Conservation (phyloP, 257 asterid genomes). For the Hygrophila difformis region DNA sequence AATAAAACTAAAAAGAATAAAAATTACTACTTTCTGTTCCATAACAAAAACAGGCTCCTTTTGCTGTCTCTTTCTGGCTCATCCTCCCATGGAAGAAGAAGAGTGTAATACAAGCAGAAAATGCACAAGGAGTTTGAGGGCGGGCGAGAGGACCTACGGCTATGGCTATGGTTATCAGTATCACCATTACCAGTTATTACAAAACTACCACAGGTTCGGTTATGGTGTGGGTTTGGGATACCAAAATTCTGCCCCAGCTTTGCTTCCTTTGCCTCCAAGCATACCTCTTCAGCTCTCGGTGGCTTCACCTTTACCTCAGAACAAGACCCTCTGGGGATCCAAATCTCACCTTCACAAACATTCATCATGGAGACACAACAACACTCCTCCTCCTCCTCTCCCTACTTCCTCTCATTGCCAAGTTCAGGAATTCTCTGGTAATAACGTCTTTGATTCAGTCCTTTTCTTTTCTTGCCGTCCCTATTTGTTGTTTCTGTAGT, state of each 20-base stretch:
- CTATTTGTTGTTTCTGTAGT: slow-evolving; percentile 5
- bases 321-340: slow-evolving; percentile 38
- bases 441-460: slow-evolving; percentile 4
- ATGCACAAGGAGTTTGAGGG: slow-evolving; percentile 34
- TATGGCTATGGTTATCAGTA: slow-evolving; percentile 30
- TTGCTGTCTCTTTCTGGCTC: slow-evolving; percentile 26
- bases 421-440: slow-evolving; percentile 44
- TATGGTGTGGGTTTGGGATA: slow-evolving; percentile 41
- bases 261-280: slow-evolving; percentile 71
- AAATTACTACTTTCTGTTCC: slow-evolving; percentile 37
- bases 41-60: slow-evolving; percentile 54
- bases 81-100: slow-evolving; percentile 51
- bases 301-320: slow-evolving; percentile 38
- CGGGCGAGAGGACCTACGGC: slow-evolving; percentile 20
- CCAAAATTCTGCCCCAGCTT: slow-evolving; percentile 49
- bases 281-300: slow-evolving; percentile 42
- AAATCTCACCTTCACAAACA: slow-evolving; percentile 47
- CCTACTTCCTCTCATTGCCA: slow-evolving; percentile 50
- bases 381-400: slow-evolving; percentile 18
- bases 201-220: slow-evolving; percentile 30
- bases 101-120: slow-evolving; percentile 32
- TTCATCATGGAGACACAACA: slow-evolving; percentile 25
- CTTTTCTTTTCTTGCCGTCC: not conserved
- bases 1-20: no score
- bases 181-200: slow-evolving; percentile 44